A percentile compares a stretch with the other conserved stretches of the same genome.
Evolutionary conservation across 495 filamentous ascomycete genomes (phyloP).

Genomic region (Aspergillus haitiensis): DNA sequence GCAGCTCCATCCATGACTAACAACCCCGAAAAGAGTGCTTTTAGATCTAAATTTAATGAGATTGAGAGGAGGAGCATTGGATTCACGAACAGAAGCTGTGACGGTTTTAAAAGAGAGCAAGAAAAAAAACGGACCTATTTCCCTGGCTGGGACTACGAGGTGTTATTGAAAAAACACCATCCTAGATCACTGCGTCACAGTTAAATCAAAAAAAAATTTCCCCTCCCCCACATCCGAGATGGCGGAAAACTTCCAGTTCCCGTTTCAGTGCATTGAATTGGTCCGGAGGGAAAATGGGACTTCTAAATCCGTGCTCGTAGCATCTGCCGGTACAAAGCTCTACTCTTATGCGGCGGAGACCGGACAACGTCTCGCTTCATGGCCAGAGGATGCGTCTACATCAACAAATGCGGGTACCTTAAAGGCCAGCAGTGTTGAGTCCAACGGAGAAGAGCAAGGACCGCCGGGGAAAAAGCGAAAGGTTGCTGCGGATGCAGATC

Average conservation of each 20-base stretch:
- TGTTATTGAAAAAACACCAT: background rate
- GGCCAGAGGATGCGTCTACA: conserved; percentile 44
- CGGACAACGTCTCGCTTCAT: conserved; percentile 48
- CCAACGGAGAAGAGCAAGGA: conserved; percentile 34
- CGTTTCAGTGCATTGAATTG: conserved; percentile 55
- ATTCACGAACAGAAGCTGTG: no score
- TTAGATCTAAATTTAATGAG: background rate
- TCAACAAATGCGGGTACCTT: conserved; percentile 22
- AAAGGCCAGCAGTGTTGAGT: conserved; percentile 16
- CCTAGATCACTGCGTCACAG: background rate
- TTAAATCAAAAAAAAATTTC: background rate
- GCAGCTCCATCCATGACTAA: background rate
- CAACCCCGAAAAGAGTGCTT: no score
- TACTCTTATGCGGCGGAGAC: conserved; percentile 48
- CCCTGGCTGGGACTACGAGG: no score
- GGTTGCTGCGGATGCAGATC: conserved; percentile 34
- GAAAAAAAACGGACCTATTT: no score
- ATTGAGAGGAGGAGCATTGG: background rate
- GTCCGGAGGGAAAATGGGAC: conserved; percentile 34
- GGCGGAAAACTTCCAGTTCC: conserved; percentile 44
- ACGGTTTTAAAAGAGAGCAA: no score
- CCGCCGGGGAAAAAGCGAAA: conserved; percentile 56
- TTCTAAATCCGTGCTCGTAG: conserved; percentile 48
- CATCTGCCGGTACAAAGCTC: conserved; percentile 56
- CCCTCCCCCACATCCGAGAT: conserved; percentile 14